Percentiles rank a stretch among this genome's conserved stretches.
Evolutionary conservation across 805 yeast species (phyloP).

Genomic region (Saturnispora gosingensis): DNA sequence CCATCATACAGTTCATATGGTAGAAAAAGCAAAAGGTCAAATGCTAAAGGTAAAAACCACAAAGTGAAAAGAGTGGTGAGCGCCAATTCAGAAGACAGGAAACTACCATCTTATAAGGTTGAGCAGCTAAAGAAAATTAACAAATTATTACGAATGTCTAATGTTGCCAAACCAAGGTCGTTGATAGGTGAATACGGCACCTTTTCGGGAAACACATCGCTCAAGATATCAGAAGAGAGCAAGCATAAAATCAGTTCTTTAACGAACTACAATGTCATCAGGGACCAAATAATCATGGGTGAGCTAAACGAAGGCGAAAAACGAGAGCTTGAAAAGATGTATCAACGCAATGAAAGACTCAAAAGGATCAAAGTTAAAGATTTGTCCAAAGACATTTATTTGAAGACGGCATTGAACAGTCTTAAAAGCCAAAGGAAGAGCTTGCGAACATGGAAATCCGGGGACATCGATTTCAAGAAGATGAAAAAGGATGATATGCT

Average conservation of each 20-base stretch:
- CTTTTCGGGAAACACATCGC: background rate
- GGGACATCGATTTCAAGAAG: background rate
- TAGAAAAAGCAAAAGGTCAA: background rate
- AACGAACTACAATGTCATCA: slow-evolving; percentile 14
- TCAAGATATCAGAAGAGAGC: background rate
- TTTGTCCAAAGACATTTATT: slow-evolving; percentile 5
- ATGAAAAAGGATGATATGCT: background rate
- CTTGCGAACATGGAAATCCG: slow-evolving; percentile 6
- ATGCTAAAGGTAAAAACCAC: background rate
- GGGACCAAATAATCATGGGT: slow-evolving; percentile 6
- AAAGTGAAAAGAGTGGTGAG: background rate
- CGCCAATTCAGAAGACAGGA: slow-evolving; percentile 2
- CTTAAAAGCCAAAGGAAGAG: slow-evolving; percentile 1
- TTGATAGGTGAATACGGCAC: slow-evolving; percentile 3
- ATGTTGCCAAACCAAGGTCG: slow-evolving; percentile 15
- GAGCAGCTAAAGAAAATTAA: slow-evolving; percentile 11
- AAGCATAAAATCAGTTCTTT: slow-evolving; percentile 12
- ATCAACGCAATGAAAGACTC: slow-evolving; percentile 4
- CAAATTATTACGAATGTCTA: slow-evolving; percentile 13
- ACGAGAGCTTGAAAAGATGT: background rate
- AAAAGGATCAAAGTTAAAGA: slow-evolving; percentile 5
- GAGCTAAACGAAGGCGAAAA: background rate
- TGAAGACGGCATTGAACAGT: slow-evolving; percentile 7
- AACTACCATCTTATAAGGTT: slow-evolving; percentile 12
- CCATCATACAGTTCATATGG: background rate